Evolutionary conservation across 106 monocot genomes (phyloP).

Genomic region (Iris macrosiphon): DNA sequence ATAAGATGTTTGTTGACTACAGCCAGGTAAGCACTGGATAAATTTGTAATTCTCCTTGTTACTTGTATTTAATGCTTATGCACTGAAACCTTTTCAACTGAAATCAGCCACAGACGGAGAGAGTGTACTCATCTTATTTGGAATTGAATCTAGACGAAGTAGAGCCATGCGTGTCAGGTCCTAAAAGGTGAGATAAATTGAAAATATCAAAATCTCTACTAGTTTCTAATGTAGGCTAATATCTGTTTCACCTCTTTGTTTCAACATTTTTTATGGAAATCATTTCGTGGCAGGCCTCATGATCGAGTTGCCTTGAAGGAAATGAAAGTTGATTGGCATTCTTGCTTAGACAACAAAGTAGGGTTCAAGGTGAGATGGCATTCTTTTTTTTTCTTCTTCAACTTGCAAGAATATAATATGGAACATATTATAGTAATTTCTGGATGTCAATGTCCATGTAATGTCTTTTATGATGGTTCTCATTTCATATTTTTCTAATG

Average conservation of each 20-base stretch:
- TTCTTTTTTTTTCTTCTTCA: neutral
- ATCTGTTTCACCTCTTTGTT: neutral
- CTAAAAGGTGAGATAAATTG: conserved; percentile 87
- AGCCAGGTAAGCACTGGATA: conserved; percentile 26
- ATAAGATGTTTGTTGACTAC: conserved; percentile 79
- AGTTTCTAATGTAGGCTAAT: neutral
- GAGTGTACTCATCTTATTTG: conserved; percentile 75
- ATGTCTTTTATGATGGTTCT: too few relatives aligned
- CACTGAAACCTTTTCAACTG: conserved; percentile 3
- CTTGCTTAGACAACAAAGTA: conserved; percentile 61
- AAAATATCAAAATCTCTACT: too few relatives aligned
- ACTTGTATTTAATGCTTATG: neutral
- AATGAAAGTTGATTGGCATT: conserved; percentile 69
- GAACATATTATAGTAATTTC: too few relatives aligned
- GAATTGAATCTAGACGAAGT: conserved; percentile 81
- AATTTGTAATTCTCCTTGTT: neutral
- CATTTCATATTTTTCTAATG: too few relatives aligned
- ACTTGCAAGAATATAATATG: neutral
- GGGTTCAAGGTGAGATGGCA: conserved; percentile 53
- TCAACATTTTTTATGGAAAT: neutral
- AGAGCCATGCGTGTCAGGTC: conserved; percentile 90
- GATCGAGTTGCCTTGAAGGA: conserved; percentile 61
- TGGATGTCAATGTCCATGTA: too few relatives aligned
- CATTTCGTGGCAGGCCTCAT: conserved; percentile 33
- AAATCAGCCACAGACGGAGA: conserved; percentile 63